Evolutionary conservation across 331 rosid genomes (phyloP).

Genomic region (Stylosanthes scabra): DNA sequence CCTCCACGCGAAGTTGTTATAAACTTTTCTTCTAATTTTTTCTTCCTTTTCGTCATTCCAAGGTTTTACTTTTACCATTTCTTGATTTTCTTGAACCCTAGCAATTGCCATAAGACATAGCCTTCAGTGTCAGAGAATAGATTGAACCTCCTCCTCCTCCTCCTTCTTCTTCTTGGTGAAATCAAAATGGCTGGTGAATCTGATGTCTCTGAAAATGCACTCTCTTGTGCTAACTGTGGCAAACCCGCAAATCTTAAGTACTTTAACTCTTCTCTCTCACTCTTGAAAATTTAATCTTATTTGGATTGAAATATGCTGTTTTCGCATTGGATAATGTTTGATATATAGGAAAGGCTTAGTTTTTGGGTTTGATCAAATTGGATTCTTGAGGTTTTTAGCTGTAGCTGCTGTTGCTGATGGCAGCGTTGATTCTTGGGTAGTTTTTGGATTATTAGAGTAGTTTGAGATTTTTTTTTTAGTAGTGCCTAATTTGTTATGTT

Average conservation of each 20-base stretch:
- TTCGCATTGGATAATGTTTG: neutral
- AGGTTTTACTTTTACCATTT: neutral
- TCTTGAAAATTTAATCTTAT: neutral
- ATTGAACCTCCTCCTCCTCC: neutral
- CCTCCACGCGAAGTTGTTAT: slow-evolving; percentile 30
- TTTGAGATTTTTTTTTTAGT: neutral
- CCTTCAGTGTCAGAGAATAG: neutral
- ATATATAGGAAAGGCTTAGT: slow-evolving; percentile 8
- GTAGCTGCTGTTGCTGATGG: neutral
- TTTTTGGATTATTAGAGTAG: slow-evolving; percentile 11
- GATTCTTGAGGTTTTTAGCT: slow-evolving; percentile 4
- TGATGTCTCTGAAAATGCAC: slow-evolving; percentile 47
- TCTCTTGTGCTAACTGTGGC: slow-evolving; percentile 73
- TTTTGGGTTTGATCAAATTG: slow-evolving; percentile 26
- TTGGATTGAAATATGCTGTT: slow-evolving; percentile 5
- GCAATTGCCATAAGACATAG: neutral
- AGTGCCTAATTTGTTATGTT: neutral
- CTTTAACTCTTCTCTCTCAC: neutral
- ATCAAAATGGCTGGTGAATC: slow-evolving; percentile 61
- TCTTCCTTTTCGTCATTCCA: too few species aligned
- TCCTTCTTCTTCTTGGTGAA: neutral
- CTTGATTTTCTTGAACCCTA: slow-evolving; percentile 34
- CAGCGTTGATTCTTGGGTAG: neutral
- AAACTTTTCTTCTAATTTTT: neutral
- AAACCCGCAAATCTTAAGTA: slow-evolving; percentile 91